phyloP scores from a whole-genome alignment of 1,284 basidiomycete species.

The Sparassis latifolia region DNA sequence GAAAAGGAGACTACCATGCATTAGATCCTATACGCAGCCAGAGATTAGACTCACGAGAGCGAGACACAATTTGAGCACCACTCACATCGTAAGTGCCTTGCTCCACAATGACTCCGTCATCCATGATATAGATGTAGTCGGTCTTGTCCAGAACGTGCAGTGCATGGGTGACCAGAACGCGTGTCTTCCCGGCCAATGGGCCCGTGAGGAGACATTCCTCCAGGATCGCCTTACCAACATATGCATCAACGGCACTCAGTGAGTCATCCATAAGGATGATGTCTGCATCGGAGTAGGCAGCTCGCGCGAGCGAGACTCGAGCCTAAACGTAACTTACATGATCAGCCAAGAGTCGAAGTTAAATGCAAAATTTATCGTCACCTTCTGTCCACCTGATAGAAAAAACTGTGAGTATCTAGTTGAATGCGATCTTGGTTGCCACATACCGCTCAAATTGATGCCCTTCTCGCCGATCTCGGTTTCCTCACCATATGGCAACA shows the following conservation, averaged over 20 bases:
- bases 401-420: background rate
- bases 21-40: conserved; percentile 36
- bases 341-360: background rate
- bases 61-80: background rate
- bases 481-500: conserved; percentile 58
- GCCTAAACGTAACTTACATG: conserved; percentile 43
- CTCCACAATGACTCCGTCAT: conserved; percentile 62
- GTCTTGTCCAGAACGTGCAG: conserved; percentile 64
- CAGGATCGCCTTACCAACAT: conserved; percentile 55
- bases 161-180: conserved; percentile 76
- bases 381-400: conserved; percentile 47
- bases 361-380: conserved; percentile 3
- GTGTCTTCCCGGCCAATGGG: conserved; percentile 54
- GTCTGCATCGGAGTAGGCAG: conserved; percentile 71
- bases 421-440: background rate
- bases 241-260: conserved; percentile 69
- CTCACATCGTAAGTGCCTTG: conserved; percentile 53
- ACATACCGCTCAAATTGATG: conserved; percentile 54
- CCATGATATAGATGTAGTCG: conserved; percentile 69
- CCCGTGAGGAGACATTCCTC: conserved; percentile 54
- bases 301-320: conserved; percentile 75
- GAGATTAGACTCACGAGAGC: background rate
- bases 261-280: conserved; percentile 72
- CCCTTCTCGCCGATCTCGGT: conserved; percentile 88
- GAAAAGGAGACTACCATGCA: conserved; percentile 46